Conservation (phyloP, 495 filamentous ascomycete species). For the Lichina pygmaea region DNA sequence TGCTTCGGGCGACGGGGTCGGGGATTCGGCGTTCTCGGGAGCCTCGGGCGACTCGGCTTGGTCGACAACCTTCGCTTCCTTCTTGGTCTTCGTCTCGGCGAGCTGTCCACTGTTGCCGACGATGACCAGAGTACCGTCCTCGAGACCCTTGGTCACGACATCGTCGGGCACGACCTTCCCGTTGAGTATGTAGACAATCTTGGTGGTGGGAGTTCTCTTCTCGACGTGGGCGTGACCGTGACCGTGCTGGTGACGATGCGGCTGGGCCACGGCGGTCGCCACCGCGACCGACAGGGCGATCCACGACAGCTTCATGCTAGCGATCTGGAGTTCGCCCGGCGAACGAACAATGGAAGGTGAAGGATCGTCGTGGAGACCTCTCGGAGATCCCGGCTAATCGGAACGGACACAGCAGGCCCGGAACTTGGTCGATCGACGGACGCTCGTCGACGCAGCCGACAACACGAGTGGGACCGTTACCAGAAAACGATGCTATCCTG, state of each 20-base stretch:
- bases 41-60: conserved; percentile 7
- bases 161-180: conserved; percentile 2
- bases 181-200: conserved; percentile 10
- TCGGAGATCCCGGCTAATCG: not conserved
- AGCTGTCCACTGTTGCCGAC: conserved; percentile 4
- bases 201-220: conserved; percentile 2
- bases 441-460: too few species aligned
- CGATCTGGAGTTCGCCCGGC: not conserved
- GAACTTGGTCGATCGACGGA: too few species aligned
- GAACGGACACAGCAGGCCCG: too few species aligned
- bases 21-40: not conserved
- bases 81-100: conserved; percentile 11
- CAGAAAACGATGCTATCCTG: too few species aligned
- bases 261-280: conserved; percentile 10
- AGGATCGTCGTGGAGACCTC: not conserved
- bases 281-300: conserved; percentile 5
- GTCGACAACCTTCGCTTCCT: conserved; percentile 10
- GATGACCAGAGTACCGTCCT: not conserved
- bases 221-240: conserved; percentile 6
- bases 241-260: conserved; percentile 10
- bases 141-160: not conserved
- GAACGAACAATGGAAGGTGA: conserved; percentile 1
- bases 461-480: too few species aligned
- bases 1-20: conserved; percentile 1
- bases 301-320: conserved; percentile 8